A percentile compares a stretch with the other conserved stretches of the same genome.
phyloP scores from a whole-genome alignment of 208 protist species.

The Kentomonas sorsogonicus region DNA sequence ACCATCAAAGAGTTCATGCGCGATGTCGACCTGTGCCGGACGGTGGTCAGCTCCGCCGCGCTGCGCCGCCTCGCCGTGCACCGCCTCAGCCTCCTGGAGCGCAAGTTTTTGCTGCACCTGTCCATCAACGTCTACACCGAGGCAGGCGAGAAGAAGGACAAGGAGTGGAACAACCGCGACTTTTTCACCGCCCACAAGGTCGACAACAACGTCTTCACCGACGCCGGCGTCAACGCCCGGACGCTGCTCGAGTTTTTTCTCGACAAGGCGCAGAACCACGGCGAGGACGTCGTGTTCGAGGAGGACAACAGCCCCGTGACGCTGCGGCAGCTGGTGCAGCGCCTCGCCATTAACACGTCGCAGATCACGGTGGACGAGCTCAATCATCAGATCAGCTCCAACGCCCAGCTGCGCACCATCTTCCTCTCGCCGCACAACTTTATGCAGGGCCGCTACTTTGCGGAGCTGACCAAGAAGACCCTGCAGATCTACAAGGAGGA shows the following conservation, averaged over 20 bases:
- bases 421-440: conserved; percentile 86
- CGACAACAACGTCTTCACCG: conserved; percentile 89
- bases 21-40: conserved; percentile 66
- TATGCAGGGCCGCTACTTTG: conserved; percentile 92
- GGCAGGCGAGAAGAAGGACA: conserved; percentile 62
- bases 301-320: conserved; percentile 76
- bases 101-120: conserved; percentile 91
- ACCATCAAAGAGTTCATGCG: conserved; percentile 76
- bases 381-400: conserved; percentile 70
- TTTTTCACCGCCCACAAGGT: conserved; percentile 90
- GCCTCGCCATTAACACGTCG: conserved; percentile 70
- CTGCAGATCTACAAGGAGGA: conserved; percentile 81
- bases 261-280: conserved; percentile 83
- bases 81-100: conserved; percentile 86
- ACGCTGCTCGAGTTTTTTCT: conserved; percentile 88
- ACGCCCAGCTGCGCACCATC: conserved; percentile 55
- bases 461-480: conserved; percentile 84
- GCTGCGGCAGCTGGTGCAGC: conserved; percentile 62
- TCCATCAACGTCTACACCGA: conserved; percentile 90
- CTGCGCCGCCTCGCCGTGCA: conserved; percentile 84
- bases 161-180: conserved; percentile 89
- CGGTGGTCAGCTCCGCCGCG: conserved; percentile 38
- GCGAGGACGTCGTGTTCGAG: conserved; percentile 86
- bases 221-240: conserved; percentile 77
- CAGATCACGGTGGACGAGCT: conserved; percentile 85